phyloP scores from a whole-genome alignment of 73 alveolate genomes.

The Paraurostyla sp. region DNA sequence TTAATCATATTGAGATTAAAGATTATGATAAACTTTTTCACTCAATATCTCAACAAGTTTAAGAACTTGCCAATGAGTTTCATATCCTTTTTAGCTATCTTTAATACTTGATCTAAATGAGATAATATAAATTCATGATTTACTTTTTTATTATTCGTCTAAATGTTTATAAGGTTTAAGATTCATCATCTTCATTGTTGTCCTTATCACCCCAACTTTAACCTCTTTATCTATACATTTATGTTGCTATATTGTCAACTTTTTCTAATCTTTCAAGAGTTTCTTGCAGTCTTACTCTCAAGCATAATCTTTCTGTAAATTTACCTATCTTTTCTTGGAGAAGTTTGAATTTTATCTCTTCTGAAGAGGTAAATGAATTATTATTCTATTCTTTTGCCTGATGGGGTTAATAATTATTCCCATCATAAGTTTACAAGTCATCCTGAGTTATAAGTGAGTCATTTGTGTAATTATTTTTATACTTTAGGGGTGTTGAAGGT shows the following conservation, averaged over 20 bases:
- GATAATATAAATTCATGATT: neutral
- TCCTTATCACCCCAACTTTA: neutral
- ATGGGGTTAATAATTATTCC: too few species aligned
- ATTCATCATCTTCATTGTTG: neutral
- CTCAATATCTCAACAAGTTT: neutral
- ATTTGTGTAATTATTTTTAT: neutral
- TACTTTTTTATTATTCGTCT: neutral
- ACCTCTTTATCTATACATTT: neutral
- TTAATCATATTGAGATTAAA: neutral
- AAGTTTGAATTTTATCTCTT: neutral
- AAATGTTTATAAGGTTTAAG: neutral
- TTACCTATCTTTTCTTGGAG: neutral
- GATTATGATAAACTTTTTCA: neutral
- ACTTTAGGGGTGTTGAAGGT: neutral
- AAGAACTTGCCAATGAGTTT: slow-evolving; percentile 8
- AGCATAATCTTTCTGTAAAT: slow-evolving; percentile 9
- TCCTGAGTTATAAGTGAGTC: neutral
- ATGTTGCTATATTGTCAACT: neutral
- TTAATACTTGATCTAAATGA: too few species aligned
- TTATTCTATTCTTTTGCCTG: too few species aligned
- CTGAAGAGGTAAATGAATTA: neutral
- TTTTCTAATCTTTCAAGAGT: neutral
- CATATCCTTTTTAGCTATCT: neutral
- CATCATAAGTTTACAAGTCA: too few species aligned
- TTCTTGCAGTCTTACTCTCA: neutral